Percentiles rank a stretch among this genome's conserved stretches.
These are phyloP conservation scores for Pseudophaeomoniella oleicola DNA, from an alignment of 2,329 filamentous ascomycete species.

Conservation along the genomic window DNA sequence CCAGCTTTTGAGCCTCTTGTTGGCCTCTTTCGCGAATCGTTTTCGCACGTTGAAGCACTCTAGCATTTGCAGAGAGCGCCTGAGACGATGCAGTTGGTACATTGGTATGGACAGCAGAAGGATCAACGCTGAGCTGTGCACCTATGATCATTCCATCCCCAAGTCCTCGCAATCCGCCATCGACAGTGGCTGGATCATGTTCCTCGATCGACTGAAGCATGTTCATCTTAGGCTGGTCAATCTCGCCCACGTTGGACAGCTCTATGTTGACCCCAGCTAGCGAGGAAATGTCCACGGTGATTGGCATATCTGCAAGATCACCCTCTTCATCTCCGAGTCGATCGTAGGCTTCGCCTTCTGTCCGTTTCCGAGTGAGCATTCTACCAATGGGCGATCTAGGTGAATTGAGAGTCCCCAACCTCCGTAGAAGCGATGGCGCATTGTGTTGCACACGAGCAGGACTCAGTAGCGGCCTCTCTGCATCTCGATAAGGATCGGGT, in stretches of 20 bases:
- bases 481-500: not conserved
- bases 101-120: conserved; percentile 5
- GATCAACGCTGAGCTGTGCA: conserved; percentile 8
- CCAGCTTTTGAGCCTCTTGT: conserved; percentile 26
- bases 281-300: conserved; percentile 11
- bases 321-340: conserved; percentile 6
- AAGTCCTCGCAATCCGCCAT: conserved; percentile 8
- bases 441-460: not conserved
- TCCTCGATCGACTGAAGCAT: not conserved
- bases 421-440: not conserved
- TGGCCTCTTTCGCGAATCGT: conserved; percentile 22
- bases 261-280: conserved; percentile 12
- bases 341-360: conserved; percentile 7
- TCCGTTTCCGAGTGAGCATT: conserved; percentile 2
- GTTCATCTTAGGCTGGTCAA: not conserved
- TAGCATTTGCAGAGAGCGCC: not conserved
- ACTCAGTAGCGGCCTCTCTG: not conserved
- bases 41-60: conserved; percentile 8
- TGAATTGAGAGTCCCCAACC: not conserved
- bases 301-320: conserved; percentile 4
- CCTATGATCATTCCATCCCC: conserved; percentile 13
- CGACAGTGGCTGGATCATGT: conserved; percentile 4
- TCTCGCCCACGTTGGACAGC: conserved; percentile 9
- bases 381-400: not conserved
- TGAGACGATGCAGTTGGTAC: not conserved